Evolutionary conservation across 176 grass and related monocot genomes (phyloP).

Genomic region (Aegilops bicornis): DNA sequence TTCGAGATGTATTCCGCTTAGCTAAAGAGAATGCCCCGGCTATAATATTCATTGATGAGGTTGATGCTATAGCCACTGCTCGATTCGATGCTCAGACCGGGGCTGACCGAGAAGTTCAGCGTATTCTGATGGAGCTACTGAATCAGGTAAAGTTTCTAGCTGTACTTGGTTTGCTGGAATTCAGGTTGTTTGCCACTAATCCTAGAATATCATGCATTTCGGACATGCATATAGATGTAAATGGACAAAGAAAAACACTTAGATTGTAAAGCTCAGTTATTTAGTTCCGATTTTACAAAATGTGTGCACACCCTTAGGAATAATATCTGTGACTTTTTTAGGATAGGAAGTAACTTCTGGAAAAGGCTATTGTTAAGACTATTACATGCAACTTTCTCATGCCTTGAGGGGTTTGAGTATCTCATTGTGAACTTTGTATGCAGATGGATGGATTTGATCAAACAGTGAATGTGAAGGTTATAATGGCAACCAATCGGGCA

Average conservation of each 20-base stretch:
- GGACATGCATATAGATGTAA: background rate
- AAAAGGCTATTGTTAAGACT: background rate
- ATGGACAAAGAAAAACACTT: background rate
- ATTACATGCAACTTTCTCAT: background rate
- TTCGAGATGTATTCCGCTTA: slow-evolving; percentile 93
- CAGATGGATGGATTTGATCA: slow-evolving; percentile 99
- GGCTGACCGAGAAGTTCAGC: slow-evolving; percentile 96
- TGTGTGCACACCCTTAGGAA: background rate
- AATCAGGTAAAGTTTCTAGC: slow-evolving; percentile 68
- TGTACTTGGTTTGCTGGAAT: background rate
- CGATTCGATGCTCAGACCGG: slow-evolving; percentile 99
- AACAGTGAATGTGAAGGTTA: slow-evolving; percentile 99
- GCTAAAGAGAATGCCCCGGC: slow-evolving; percentile 99
- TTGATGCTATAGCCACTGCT: slow-evolving; percentile 98
- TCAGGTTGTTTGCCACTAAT: background rate
- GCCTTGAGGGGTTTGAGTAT: background rate
- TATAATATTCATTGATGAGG: slow-evolving; percentile 99
- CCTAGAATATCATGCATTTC: background rate
- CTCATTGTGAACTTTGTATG: background rate
- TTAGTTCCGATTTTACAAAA: background rate
- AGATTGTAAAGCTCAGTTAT: background rate
- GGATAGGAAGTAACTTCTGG: background rate
- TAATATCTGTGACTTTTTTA: background rate
- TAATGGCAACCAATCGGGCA: slow-evolving; percentile 99
- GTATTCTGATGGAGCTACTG: slow-evolving; percentile 98